These are phyloP conservation scores for Serendipita sp. DNA, from an alignment of 768 basidiomycete genomes.

Conservation along the genomic window DNA sequence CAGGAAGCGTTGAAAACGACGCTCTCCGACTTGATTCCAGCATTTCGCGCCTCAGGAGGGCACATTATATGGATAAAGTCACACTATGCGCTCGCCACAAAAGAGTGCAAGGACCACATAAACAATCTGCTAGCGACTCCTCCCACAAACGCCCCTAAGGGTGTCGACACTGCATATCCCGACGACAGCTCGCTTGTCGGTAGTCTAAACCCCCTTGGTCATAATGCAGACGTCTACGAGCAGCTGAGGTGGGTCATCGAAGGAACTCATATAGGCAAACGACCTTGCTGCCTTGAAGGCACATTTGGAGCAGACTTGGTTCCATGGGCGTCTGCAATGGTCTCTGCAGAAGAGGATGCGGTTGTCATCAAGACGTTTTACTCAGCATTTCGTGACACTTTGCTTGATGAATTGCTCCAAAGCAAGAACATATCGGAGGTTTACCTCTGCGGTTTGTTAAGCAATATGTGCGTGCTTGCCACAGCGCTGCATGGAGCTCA, in stretches of 20 bases:
- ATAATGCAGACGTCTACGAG: not conserved
- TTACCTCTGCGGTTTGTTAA: not conserved
- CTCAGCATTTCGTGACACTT: not conserved
- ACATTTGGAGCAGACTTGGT: not conserved
- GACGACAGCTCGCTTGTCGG: no score
- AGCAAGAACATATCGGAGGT: not conserved
- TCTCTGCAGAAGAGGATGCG: not conserved
- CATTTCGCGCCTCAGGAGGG: not conserved
- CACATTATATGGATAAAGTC: conserved; percentile 2
- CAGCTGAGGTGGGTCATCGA: not conserved
- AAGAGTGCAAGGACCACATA: no score
- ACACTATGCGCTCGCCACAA: not conserved
- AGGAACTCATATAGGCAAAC: not conserved
- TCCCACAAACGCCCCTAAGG: no score
- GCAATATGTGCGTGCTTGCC: conserved; percentile 2
- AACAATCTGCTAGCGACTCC: no score
- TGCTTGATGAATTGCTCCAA: not conserved
- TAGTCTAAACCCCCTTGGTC: no score
- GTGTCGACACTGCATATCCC: no score
- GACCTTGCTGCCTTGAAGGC: not conserved
- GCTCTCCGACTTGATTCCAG: not conserved
- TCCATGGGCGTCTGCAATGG: not conserved
- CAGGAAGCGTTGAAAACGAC: not conserved
- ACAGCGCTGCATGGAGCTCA: not conserved
- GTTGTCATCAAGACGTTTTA: not conserved